Base-by-base conservation (phyloP, 768 basidiomycete genomes). In the Leccinum arenicola region DNA sequence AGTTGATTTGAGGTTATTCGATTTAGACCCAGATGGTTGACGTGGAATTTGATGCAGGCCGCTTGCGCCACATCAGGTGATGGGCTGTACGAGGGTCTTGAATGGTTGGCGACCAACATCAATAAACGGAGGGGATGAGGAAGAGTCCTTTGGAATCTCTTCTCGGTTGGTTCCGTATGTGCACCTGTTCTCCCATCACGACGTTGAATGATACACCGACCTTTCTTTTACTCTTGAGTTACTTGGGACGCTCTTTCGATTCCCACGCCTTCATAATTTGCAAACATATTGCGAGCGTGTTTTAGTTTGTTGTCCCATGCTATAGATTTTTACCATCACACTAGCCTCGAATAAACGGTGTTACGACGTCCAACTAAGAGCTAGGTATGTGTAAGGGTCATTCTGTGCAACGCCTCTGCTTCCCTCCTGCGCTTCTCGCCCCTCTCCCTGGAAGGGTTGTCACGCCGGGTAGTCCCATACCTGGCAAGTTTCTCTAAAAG, bases 61-160 rank as follows among this genome's bases (percentile, higher is more conserved):
- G 95, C 97, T 49, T 99, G 96, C 73, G 97, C 97, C 57, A 98
- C 97, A 49, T 95, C 92, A 66, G 97, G 96, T 65, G 97, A 98
- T 73, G 97, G 97, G 80, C 82, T 98, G 59, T 98, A 98, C 75
- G 96, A 98, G 79, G 96, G 96, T 76, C 82, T 97, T 67, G 95
- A 98, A 80, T 98, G 95, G 96, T 78, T 94, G 84, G 91, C 88
- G 66, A 83, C 85, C 66, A 93, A 93, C 82, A 89, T 93, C 80
- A 71, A 66, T 52, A 91, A 91, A 79, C 87, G 88, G 74, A 87
- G 88, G 75, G 79, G 80, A 78, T 91, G 85, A 85, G 54, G 51
- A 53, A 56, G 54, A 49, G 23, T 25, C 15, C 19, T 52, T 58
- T 75, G 65, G 61, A 66, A 66, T 59, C 66, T 68, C 52, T 69